These are phyloP conservation scores for Sambucus nigra DNA, from an alignment of 129 eudicot species.

Conservation along the genomic window DNA sequence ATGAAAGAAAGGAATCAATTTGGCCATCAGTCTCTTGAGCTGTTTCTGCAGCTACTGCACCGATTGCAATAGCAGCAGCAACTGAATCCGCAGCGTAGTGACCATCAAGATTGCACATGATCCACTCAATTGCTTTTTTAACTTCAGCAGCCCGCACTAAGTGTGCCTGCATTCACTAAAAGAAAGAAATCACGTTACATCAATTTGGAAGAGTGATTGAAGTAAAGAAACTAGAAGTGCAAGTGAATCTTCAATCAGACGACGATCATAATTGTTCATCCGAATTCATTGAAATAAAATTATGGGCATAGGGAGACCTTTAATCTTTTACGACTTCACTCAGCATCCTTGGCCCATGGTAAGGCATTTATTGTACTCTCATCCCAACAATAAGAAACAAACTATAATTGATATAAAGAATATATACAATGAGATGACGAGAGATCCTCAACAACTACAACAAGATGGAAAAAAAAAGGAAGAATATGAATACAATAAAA, in stretches of 20 bases:
- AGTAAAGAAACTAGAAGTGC: not conserved
- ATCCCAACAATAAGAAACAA: no score
- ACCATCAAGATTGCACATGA: constrained; percentile 80
- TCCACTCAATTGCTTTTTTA: constrained; percentile 91
- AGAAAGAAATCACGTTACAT: constrained; percentile 61
- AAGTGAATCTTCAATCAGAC: not conserved
- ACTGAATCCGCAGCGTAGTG: constrained; percentile 96
- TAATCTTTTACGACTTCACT: no score
- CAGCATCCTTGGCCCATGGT: no score
- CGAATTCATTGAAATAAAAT: no score
- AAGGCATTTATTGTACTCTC: no score
- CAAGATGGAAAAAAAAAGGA: no score
- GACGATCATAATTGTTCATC: no score
- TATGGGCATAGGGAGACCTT: no score
- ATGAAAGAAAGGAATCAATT: constrained; percentile 30
- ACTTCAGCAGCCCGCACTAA: constrained; percentile 86
- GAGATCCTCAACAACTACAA: no score
- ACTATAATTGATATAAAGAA: no score
- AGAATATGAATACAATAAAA: no score
- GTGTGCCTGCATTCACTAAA: constrained; percentile 98
- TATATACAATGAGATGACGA: no score
- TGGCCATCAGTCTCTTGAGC: constrained; percentile 40
- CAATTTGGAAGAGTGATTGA: constrained; percentile 12
- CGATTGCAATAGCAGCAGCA: constrained; percentile 95
- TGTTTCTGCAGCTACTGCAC: constrained; percentile 69